Base-by-base conservation (phyloP, 768 basidiomycete species). In the Steccherinum ochraceum region DNA sequence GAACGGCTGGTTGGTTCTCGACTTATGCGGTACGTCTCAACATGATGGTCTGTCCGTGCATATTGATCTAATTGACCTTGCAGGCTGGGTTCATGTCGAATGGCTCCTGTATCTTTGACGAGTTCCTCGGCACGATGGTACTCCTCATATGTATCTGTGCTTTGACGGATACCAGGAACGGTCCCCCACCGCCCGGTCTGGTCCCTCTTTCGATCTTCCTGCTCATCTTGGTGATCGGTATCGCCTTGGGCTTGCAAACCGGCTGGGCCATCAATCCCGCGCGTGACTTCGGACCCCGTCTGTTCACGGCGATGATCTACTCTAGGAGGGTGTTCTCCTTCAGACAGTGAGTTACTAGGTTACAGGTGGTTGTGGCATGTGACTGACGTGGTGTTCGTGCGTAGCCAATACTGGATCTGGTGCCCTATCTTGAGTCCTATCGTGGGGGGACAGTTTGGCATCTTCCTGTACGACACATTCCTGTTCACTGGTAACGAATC, bases 391-490 rank as follows among this genome's bases (percentile, higher is more conserved):
- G 24, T 7, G 24, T 24, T 60, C 30, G 67, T 59, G 50, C 60
- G 64, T 54, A 77, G 72, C 57, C 84, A 87, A 50, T 88, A 86
- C 58, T 88, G 84, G 85, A 50, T 88, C 26, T 88, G 86, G 85
- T 80, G 80, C 57, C 78, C 82, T 3, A 59, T 84, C n/a, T 63
- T 83, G 25, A 81, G 68, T 1, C 77, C 83, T 5, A 76, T 86
- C 58, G 53, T 76, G 25, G 85, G 86, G 20, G 82, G 12, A 12
- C 30, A 63, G 60, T 67, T 35, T 4, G 85, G 79, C 11, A 69
- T 72, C 4, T 62, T 79, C 48, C 54, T 79, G 30, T 87, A 87
- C 57, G 85, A 87, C 58, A 42, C 67, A 2, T 69, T 84, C 53
- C 48, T 86, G 49, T 84, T 75, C 65, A 72, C 70, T 3, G 84